Base-by-base conservation (phyloP, 352 stramenopile species). In the Phytophthora meadii region DNA sequence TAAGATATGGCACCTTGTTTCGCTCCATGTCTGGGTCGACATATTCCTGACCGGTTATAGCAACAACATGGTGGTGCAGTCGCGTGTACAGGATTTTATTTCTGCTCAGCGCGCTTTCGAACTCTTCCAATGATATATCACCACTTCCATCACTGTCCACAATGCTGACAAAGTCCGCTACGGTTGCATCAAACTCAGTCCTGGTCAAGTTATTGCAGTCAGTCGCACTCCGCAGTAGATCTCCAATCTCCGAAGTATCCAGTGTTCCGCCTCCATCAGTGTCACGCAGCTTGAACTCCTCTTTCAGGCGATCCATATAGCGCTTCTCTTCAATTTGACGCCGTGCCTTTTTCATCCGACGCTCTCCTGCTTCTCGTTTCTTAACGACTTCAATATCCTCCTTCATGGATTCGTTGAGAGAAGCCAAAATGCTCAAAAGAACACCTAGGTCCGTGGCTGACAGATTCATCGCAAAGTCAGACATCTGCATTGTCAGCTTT, bases 91-190 rank as follows among this genome's bases (percentile, higher is more conserved):
- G 37, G 19, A 87, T 81, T 58, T 88, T 92, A 58, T 93, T 76
- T 19, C 82, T 70, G 36, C 76, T 87, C 28, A 96, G 61, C 2
- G 86, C 81, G 15, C 52, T 79, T 56, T 92, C 79, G 62, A 96
- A 96, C 48, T 96, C 88, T 22, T 95, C 85, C 25, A 94, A 56
- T 5, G 87, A 94, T 22, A 96, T 84, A 54, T 96, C 88, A 17
- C 87, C 87, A 46, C 87, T 95, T 37, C 79, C 69, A 39, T 96
- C 87, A 28, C 70, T 79, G 56, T 96, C 88, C 17, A 96, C 87
- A 57, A 95, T 89, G 22, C 58, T 68, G 24, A 92, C 74, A 64
- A 94, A 92, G 40, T 93, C 85, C 22, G 70, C 68, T 19, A 96
- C 81, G 1, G 80, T 93, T 25, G 74, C 78, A 53, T 94, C 70